These are phyloP conservation scores for Talaromyces sp. DNA, from an alignment of 2,329 filamentous ascomycete genomes.

Conservation along the genomic window DNA sequence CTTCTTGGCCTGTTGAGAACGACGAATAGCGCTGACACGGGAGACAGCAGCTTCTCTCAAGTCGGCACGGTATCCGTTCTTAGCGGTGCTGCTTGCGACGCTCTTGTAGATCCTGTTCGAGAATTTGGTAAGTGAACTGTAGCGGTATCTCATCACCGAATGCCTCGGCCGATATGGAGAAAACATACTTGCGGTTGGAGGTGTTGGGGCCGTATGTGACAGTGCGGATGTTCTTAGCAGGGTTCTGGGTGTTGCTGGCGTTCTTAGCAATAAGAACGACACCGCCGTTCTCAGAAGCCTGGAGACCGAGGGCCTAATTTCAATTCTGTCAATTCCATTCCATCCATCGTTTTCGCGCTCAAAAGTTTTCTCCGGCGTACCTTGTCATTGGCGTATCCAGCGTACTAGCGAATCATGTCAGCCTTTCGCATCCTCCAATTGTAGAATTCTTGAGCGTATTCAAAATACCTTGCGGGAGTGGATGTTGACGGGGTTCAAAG, in stretches of 20 bases:
- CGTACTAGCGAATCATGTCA: slow-evolving; percentile 58
- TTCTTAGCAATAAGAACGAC: slow-evolving; percentile 85
- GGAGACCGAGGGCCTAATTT: slow-evolving; percentile 74
- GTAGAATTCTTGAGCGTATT: neutral
- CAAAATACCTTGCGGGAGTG: slow-evolving; percentile 78
- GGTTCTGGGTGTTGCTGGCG: slow-evolving; percentile 66
- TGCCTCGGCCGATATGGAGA: neutral
- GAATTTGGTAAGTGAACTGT: slow-evolving; percentile 22
- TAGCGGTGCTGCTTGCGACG: slow-evolving; percentile 77
- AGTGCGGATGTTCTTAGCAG: slow-evolving; percentile 62
- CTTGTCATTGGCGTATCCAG: slow-evolving; percentile 91
- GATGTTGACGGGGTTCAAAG: slow-evolving; percentile 88
- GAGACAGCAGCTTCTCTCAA: slow-evolving; percentile 74
- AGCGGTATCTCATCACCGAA: neutral
- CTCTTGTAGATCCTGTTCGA: slow-evolving; percentile 74
- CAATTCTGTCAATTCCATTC: slow-evolving; percentile 8
- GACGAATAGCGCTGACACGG: slow-evolving; percentile 80
- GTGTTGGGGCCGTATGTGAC: slow-evolving; percentile 69
- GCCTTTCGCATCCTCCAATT: slow-evolving; percentile 17
- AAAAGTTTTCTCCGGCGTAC: slow-evolving; percentile 47
- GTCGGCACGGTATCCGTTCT: slow-evolving; percentile 79
- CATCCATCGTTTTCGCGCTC: neutral
- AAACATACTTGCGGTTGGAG: slow-evolving; percentile 71
- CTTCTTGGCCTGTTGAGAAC: slow-evolving; percentile 76
- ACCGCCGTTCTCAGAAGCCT: slow-evolving; percentile 71